Evolutionary conservation across 768 basidiomycete genomes (phyloP).

Genomic region (Serendipita indica): DNA sequence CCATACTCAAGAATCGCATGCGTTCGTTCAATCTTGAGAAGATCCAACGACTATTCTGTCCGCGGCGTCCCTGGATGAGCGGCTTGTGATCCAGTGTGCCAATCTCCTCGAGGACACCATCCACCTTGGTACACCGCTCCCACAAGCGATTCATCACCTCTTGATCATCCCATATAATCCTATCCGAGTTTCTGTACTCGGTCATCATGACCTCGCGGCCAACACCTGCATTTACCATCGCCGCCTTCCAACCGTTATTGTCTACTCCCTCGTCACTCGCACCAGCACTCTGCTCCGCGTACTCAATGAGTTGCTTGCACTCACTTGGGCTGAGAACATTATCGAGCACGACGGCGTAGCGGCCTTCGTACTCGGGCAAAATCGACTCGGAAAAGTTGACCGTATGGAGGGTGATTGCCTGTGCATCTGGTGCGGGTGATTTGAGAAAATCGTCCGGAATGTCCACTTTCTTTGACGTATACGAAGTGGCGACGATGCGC

Average conservation of each 20-base stretch:
- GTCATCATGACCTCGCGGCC: background rate
- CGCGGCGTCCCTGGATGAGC: background rate
- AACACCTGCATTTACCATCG: conserved; percentile 8
- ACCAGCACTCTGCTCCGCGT: conserved; percentile 1
- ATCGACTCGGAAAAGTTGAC: conserved; percentile 5
- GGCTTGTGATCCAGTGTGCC: background rate
- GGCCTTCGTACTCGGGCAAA: background rate
- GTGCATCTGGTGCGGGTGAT: background rate
- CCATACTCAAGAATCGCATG: conserved; percentile 12
- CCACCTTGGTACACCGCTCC: background rate
- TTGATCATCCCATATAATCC: conserved; percentile 12
- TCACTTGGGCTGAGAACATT: conserved; percentile 10
- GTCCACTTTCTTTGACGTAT: background rate
- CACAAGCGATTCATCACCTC: conserved; percentile 7
- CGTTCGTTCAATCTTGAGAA: conserved; percentile 10
- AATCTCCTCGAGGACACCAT: background rate
- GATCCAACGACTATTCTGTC: background rate
- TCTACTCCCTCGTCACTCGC: background rate
- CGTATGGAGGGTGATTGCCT: background rate
- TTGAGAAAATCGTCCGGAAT: background rate
- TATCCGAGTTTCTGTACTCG: conserved; percentile 12
- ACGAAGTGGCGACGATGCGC: background rate
- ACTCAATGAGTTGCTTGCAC: conserved; percentile 8
- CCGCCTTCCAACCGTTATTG: background rate
- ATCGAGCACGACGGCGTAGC: conserved; percentile 10